A percentile compares a stretch with the other conserved stretches of the same genome.
These are phyloP conservation scores for Aspergillus sparsus DNA, from an alignment of 495 filamentous ascomycete species.

Conservation along the genomic window DNA sequence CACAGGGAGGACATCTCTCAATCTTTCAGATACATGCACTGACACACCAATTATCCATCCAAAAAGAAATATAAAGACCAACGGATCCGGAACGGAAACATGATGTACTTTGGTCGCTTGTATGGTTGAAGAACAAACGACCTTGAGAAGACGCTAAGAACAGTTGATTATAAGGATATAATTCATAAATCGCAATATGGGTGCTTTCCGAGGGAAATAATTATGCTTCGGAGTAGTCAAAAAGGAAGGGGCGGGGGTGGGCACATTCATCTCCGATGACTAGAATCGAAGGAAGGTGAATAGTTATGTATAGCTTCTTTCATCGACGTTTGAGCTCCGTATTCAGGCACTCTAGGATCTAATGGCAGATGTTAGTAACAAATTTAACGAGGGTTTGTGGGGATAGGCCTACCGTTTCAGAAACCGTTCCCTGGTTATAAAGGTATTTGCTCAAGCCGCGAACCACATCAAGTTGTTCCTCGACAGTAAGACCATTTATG, in stretches of 20 bases:
- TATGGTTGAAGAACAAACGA: neutral
- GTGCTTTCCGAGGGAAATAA: slow-evolving; percentile 10
- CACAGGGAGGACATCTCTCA: neutral
- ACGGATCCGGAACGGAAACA: neutral
- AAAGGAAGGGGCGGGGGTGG: slow-evolving; percentile 2
- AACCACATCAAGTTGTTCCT: slow-evolving; percentile 89
- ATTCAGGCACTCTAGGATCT: slow-evolving; percentile 47
- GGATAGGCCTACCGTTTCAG: slow-evolving; percentile 55
- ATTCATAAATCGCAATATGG: slow-evolving; percentile 15
- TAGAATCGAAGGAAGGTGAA: slow-evolving; percentile 25
- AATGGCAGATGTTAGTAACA: slow-evolving; percentile 18
- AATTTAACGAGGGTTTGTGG: neutral
- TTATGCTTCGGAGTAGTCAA: neutral
- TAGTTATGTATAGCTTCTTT: slow-evolving; percentile 24
- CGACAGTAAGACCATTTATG: slow-evolving; percentile 76
- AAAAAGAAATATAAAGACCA: slow-evolving; percentile 2
- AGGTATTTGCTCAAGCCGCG: slow-evolving; percentile 81
- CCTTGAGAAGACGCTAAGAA: slow-evolving; percentile 4
- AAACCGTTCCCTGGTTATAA: slow-evolving; percentile 75
- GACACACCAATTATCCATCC: neutral
- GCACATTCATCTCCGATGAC: slow-evolving; percentile 13
- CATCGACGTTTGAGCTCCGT: slow-evolving; percentile 46
- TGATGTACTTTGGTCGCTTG: neutral
- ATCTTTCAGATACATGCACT: neutral
- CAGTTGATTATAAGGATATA: slow-evolving; percentile 21